A percentile compares a stretch with the other conserved stretches of the same genome.
phyloP scores from a whole-genome alignment of 2,329 filamentous ascomycete genomes.

The Xylariaceae sp. region DNA sequence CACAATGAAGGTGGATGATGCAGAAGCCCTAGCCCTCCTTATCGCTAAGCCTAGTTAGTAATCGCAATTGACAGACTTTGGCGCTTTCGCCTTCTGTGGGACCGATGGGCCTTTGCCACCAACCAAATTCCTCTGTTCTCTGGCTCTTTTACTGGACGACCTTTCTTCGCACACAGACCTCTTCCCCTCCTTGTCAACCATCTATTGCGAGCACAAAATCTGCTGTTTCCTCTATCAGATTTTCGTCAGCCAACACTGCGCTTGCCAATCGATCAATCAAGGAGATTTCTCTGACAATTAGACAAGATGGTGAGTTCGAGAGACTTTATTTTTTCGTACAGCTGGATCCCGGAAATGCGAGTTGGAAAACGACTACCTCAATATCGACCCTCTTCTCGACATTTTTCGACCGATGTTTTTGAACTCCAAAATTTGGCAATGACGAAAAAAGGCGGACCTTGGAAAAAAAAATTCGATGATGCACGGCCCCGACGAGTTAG shows the following conservation, averaged over 20 bases:
- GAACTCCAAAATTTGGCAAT: too few relatives aligned
- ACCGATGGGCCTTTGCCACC: conserved; percentile 11
- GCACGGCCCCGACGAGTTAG: neutral
- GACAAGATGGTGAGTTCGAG: conserved; percentile 63
- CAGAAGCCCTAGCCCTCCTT: conserved; percentile 31
- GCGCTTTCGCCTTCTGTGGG: conserved; percentile 17
- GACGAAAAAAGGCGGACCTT: too few relatives aligned
- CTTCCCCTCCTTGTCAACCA: conserved; percentile 35
- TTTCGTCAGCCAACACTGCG: conserved; percentile 43
- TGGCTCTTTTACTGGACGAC: conserved; percentile 31
- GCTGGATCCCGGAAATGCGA: too few relatives aligned
- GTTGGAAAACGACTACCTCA: too few relatives aligned
- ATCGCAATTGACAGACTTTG: conserved; percentile 15
- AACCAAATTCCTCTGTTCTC: conserved; percentile 24
- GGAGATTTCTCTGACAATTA: conserved; percentile 41
- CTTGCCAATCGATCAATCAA: conserved; percentile 41
- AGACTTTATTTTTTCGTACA: conserved; percentile 10
- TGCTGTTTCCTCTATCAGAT: conserved; percentile 44
- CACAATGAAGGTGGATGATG: conserved; percentile 10
- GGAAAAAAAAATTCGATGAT: neutral
- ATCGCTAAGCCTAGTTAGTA: conserved; percentile 23
- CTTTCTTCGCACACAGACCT: conserved; percentile 44
- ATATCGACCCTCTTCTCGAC: too few relatives aligned
- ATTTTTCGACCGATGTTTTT: too few relatives aligned
- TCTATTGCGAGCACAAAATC: conserved; percentile 43